Base-by-base conservation (phyloP, 768 basidiomycete species). In the Termitomyces sp. region DNA sequence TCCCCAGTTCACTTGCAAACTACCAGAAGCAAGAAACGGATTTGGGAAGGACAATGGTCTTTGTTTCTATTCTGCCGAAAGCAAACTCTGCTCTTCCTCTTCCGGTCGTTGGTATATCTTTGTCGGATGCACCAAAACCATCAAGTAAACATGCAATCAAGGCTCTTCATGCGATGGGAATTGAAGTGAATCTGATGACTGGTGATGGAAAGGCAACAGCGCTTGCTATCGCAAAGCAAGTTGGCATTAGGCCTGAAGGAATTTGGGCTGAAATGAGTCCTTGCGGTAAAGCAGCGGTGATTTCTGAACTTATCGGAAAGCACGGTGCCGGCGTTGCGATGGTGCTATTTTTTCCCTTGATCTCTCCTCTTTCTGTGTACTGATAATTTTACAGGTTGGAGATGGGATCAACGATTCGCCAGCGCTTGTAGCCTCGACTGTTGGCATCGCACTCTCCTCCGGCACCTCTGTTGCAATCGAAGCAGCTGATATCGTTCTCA, bases 391-490 rank as follows among this genome's bases (percentile, higher is more conserved):
- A 25, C 64, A 96, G 94, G 94, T 99, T 45, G 97, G 97, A 29
- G 97, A 99, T 73, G 97, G 97, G 38, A 97, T 98, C 78, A 98
- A 99, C 72, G 97, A 99, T 72, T 98, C 96, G 2, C 96, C 96
- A 1, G 97, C 96, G 12, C 87, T 99, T 2, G 96, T 95, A 15
- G 95, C 94, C 4, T 93, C 96, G 0, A 93, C 94, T 1, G 92
- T 99, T 29, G 97, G 97, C 46, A 96, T 99, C 62, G 97, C 97
- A 1, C 85, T 99, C 5, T 96, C 93, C 11, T 92, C 94, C 3
- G 97, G 97, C 37, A 96, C 97, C 17, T 96, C 94, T 5, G 94
- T 99, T 48, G 97, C 97, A 10, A 90, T 99, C 56, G 97, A 98
- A 78, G 97, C 97, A 0, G 97, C 97, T 14, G 97, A 98, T 74